Evolutionary conservation across 2,329 filamentous ascomycete genomes (phyloP).

Genomic region (Colletotrichum acutatum): DNA sequence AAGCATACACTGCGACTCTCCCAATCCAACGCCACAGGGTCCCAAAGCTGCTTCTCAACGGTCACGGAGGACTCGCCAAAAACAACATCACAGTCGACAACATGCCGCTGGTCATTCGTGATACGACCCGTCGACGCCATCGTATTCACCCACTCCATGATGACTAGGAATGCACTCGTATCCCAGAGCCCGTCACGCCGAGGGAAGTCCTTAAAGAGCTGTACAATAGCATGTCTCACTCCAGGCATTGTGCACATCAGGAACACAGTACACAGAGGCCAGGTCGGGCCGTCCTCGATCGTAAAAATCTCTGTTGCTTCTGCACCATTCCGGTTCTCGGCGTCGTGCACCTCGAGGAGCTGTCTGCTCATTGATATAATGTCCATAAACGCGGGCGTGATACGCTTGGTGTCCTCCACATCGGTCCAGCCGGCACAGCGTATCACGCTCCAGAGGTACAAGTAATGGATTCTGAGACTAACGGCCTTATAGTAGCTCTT

Average conservation of each 20-base stretch:
- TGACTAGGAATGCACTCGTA: conserved; percentile 49
- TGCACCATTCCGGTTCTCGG: not conserved
- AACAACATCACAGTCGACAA: not conserved
- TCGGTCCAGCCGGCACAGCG: conserved; percentile 15
- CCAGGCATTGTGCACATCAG: conserved; percentile 51
- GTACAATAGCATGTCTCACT: conserved; percentile 52
- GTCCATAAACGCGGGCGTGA: conserved; percentile 1
- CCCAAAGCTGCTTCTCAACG: not conserved
- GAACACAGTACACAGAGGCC: conserved; percentile 53
- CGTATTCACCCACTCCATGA: not conserved
- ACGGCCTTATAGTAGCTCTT: conserved; percentile 6
- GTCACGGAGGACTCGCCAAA: not conserved
- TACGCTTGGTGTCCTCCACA: not conserved
- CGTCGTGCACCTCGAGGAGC: not conserved
- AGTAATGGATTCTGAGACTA: conserved; percentile 10
- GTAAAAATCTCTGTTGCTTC: conserved; percentile 1
- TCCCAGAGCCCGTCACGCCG: conserved; percentile 57
- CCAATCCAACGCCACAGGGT: not conserved
- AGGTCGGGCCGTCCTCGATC: conserved; percentile 34
- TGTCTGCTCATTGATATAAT: not conserved
- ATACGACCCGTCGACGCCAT: not conserved
- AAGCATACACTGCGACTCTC: not conserved
- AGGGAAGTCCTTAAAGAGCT: conserved; percentile 52
- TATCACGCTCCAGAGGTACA: conserved; percentile 16
- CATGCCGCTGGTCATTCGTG: not conserved